A percentile compares a stretch with the other conserved stretches of the same genome.
Conservation (phyloP, 1,139 yeast species). For the Pneumocystis wakefieldiae region DNA sequence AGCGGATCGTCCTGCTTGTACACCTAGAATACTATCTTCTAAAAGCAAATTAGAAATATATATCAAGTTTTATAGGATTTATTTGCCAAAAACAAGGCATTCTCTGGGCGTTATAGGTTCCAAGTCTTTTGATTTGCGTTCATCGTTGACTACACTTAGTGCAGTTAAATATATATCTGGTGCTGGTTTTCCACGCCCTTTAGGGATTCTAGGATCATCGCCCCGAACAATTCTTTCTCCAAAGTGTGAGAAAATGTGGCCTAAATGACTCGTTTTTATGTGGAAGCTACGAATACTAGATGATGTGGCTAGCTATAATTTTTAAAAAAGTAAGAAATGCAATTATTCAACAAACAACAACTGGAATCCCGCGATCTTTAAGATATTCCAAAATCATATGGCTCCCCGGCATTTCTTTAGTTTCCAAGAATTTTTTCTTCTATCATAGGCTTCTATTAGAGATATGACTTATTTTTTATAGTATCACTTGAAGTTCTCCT, state of each 20-base stretch:
- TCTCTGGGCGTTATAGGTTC: constrained; percentile 31
- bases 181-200: constrained; percentile 77
- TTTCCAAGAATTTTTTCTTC: constrained; percentile 40
- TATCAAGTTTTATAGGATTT: neutral
- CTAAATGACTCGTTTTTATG: constrained; percentile 54
- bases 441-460: neutral
- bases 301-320: constrained; percentile 53
- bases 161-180: constrained; percentile 90
- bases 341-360: constrained; percentile 33
- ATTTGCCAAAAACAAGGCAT: constrained; percentile 50
- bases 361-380: constrained; percentile 41
- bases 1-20: constrained; percentile 64
- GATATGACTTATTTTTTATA: neutral
- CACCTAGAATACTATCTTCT: constrained; percentile 91
- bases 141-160: constrained; percentile 41
- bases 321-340: neutral
- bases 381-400: constrained; percentile 45
- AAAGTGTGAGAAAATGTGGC: constrained; percentile 47
- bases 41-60: neutral
- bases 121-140: constrained; percentile 20
- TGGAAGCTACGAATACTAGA: constrained; percentile 46
- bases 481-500: constrained; percentile 34
- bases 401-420: constrained; percentile 74
- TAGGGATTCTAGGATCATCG: constrained; percentile 67
- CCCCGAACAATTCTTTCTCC: constrained; percentile 60